These are phyloP conservation scores for Rhynchosporium agropyri DNA, from an alignment of 2,329 filamentous ascomycete genomes.

Conservation along the genomic window DNA sequence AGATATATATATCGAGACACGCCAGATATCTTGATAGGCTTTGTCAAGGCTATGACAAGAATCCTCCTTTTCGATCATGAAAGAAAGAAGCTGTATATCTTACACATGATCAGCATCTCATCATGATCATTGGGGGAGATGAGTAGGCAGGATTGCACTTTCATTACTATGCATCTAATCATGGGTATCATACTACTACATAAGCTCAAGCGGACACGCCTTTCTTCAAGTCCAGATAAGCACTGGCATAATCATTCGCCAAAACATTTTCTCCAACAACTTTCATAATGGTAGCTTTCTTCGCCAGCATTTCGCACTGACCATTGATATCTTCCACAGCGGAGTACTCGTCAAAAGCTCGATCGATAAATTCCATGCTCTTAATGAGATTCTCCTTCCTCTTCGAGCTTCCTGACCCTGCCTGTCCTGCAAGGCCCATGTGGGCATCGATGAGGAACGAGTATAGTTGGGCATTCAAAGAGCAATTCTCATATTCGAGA, in stretches of 20 bases:
- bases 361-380: slow-evolving; percentile 38
- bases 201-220: slow-evolving; percentile 36
- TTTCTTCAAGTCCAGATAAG: slow-evolving; percentile 54
- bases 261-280: slow-evolving; percentile 56
- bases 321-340: slow-evolving; percentile 60
- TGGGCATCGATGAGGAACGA: slow-evolving; percentile 63
- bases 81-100: neutral
- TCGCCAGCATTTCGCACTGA: slow-evolving; percentile 65
- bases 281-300: slow-evolving; percentile 67
- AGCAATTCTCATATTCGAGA: slow-evolving; percentile 60
- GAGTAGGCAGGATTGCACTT: neutral
- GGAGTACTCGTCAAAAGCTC: slow-evolving; percentile 52
- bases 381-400: slow-evolving; percentile 53
- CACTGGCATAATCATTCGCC: slow-evolving; percentile 58
- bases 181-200: slow-evolving; percentile 32
- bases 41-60: neutral
- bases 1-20: too few relatives aligned
- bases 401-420: slow-evolving; percentile 42
- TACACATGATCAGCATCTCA: neutral
- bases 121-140: neutral
- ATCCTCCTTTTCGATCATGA: neutral
- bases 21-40: too few relatives aligned
- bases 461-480: slow-evolving; percentile 60
- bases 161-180: slow-evolving; percentile 21
- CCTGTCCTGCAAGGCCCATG: slow-evolving; percentile 63